These are phyloP conservation scores for Wickerhamomyces queroliae DNA, from an alignment of 805 yeast genomes.

Conservation along the genomic window DNA sequence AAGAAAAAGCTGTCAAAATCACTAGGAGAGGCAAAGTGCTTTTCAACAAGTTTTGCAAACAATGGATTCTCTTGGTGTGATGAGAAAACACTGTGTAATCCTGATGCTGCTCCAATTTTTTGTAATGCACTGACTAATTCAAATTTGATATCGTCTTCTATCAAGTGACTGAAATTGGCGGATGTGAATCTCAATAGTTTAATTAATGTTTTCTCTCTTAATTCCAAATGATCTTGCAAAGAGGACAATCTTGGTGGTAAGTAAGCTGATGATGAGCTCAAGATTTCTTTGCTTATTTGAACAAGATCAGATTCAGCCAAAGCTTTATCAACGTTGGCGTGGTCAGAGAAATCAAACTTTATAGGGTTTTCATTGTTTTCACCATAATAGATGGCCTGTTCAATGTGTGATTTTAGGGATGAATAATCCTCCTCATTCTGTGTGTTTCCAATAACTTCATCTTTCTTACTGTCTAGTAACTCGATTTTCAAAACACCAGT, in stretches of 20 bases:
- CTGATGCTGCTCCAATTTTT: slow-evolving; percentile 41
- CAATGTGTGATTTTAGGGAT: slow-evolving; percentile 66
- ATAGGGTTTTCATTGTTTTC: slow-evolving; percentile 37
- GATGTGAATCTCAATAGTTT: slow-evolving; percentile 40
- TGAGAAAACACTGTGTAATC: slow-evolving; percentile 29
- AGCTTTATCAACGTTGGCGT: slow-evolving; percentile 35
- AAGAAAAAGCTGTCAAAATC: slow-evolving; percentile 17
- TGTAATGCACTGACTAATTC: slow-evolving; percentile 34
- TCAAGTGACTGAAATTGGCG: slow-evolving; percentile 35
- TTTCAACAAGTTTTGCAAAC: not conserved
- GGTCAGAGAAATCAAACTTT: slow-evolving; percentile 39
- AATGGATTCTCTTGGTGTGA: not conserved
- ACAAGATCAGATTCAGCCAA: slow-evolving; percentile 48
- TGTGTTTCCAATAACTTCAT: slow-evolving; percentile 15
- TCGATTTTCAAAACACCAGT: slow-evolving; percentile 63
- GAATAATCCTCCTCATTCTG: slow-evolving; percentile 18
- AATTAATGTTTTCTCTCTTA: slow-evolving; percentile 40
- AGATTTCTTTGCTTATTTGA: slow-evolving; percentile 48
- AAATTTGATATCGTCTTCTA: slow-evolving; percentile 31
- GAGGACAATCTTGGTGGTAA: slow-evolving; percentile 49
- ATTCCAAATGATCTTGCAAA: slow-evolving; percentile 41
- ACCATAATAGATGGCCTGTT: slow-evolving; percentile 74
- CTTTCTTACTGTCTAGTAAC: slow-evolving; percentile 24
- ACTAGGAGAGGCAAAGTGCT: slow-evolving; percentile 6
- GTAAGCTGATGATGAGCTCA: slow-evolving; percentile 49